Conservation (phyloP, 1,139 yeast genomes). For the Blastobotrys aristatus region DNA sequence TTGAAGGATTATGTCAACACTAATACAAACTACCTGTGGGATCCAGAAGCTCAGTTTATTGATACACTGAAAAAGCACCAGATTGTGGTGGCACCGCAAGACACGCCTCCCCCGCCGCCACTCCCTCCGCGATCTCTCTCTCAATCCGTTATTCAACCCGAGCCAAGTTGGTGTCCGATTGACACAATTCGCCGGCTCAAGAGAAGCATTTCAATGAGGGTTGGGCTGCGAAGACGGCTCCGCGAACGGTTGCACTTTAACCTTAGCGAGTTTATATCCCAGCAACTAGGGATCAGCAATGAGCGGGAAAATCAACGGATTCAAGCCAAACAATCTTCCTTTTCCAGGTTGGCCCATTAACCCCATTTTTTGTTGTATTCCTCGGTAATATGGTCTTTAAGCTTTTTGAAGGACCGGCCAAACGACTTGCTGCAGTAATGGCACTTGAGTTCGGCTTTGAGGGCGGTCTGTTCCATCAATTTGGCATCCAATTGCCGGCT, state of each 20-base stretch:
- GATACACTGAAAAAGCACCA: background rate
- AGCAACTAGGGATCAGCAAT: constrained; percentile 6
- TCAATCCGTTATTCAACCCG: no score
- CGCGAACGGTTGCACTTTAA: constrained; percentile 1
- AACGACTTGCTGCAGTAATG: constrained; percentile 45
- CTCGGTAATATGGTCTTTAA: constrained; percentile 46
- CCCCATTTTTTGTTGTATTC: constrained; percentile 31
- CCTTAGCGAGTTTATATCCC: constrained; percentile 4
- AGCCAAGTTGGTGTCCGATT: constrained; percentile 2
- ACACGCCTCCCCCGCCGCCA: background rate
- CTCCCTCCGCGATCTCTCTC: background rate
- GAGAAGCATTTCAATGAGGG: background rate
- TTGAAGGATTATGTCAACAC: constrained; percentile 8
- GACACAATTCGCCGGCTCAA: no score
- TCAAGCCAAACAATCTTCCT: background rate
- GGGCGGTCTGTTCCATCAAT: constrained; percentile 31
- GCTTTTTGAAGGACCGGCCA: constrained; percentile 42
- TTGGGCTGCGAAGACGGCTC: background rate
- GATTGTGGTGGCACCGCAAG: background rate
- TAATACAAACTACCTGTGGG: constrained; percentile 7
- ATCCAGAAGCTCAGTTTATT: constrained; percentile 9
- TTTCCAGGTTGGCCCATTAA: background rate
- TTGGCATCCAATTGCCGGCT: constrained; percentile 13
- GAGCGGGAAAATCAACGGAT: background rate
- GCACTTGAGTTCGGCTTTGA: constrained; percentile 45